Evolutionary conservation across 345 rosid species (phyloP), one percentile per base, ranked within the genome.

Genomic region (Nasturtium officinale): DNA sequence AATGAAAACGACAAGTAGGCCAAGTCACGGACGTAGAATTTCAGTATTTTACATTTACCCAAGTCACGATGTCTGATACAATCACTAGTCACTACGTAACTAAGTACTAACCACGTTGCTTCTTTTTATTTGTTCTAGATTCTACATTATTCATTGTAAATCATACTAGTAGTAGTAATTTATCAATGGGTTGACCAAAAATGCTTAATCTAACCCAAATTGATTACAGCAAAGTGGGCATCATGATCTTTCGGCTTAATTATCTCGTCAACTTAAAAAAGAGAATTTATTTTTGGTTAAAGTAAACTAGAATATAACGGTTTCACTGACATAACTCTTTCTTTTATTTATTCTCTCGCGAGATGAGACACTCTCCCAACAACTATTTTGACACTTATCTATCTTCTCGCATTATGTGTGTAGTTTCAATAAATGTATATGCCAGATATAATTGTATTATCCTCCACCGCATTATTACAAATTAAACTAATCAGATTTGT

Each of bases 1-100:
- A 58, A 25, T 30, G 57, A 74, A 50, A 66, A 57, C 73, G 73
- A 58, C 67, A 66, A 74, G 53, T 40, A 57, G 61, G 26, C 12
- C 20, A 71, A 66, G 67, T 74, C 78, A 74, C 72, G 72, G 78
- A 65, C 52, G 58, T 57, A 65, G 40, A 42, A 43, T 13, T 11
- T 29, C 9, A 54, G 12, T 45, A 43, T 9, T 58, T 57, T 5
- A 64, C 23, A 70, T 59, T 48, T 64, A 73, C 48, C 6, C 33
- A 5, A 18, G 21, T 4, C 54, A 53, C 61, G 62, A 52, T 72
- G 69, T 72, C 53, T 21, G 47, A 15, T 18, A 25, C 67, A 20
- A 18, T 70, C n/a, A n/a, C 47, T 25, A 25, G 3, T 25, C 25
- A 46, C 74, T 58, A 5, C 35, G 21, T 25, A 25, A 38, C 32